Evolutionary conservation across 805 yeast species (phyloP).

Genomic region (Limtongia smithiae): DNA sequence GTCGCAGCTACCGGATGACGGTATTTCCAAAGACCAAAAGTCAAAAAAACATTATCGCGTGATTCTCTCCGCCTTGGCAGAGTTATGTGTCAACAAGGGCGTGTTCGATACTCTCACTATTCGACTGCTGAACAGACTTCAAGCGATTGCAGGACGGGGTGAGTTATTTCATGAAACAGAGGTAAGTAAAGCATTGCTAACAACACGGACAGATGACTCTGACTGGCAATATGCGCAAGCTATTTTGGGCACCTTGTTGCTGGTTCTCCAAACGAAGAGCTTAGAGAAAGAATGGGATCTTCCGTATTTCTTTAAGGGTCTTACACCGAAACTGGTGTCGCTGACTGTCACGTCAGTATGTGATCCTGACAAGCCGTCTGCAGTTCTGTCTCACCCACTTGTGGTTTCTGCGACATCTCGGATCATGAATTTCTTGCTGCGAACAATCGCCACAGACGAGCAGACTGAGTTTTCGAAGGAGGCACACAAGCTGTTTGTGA

Average conservation of each 20-base stretch:
- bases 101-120: conserved; percentile 42
- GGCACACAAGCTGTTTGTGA: conserved; percentile 20
- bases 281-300: conserved; percentile 28
- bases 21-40: conserved; percentile 14
- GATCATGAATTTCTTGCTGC: conserved; percentile 31
- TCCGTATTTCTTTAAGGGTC: conserved; percentile 18
- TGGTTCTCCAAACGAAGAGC: conserved; percentile 29
- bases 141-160: conserved; percentile 21
- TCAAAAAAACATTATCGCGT: conserved; percentile 33
- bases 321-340: conserved; percentile 28
- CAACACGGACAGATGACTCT: background rate
- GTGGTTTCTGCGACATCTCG: conserved; percentile 27
- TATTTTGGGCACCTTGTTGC: conserved; percentile 34
- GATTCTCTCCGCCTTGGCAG: conserved; percentile 36
- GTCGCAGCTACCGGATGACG: conserved; percentile 46
- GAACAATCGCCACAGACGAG: conserved; percentile 23
- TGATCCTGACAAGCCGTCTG: conserved; percentile 2
- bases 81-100: conserved; percentile 37
- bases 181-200: background rate
- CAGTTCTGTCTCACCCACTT: conserved; percentile 8
- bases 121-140: conserved; percentile 39
- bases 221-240: conserved; percentile 29
- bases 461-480: conserved; percentile 22
- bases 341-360: conserved; percentile 17
- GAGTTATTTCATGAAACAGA: background rate